Evolutionary conservation across 2,329 filamentous ascomycete species (phyloP).

Genomic region (Trichoderma cornu-damae): DNA sequence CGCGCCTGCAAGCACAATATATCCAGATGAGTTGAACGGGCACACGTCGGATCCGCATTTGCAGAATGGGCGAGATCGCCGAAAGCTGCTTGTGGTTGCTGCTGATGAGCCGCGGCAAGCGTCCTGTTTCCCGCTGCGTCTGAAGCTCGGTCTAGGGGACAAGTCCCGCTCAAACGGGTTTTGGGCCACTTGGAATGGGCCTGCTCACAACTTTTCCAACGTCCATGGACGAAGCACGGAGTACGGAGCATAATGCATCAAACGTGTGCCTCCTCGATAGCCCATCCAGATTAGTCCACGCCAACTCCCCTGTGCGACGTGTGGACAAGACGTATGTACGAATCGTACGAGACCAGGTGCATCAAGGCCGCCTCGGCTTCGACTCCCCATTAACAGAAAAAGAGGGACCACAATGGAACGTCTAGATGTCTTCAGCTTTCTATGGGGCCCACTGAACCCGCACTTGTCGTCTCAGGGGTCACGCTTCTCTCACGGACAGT

Average conservation of each 20-base stretch:
- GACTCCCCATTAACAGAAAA: neutral
- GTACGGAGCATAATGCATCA: neutral
- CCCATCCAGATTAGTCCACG: neutral
- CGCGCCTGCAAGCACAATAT: neutral
- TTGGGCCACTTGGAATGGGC: neutral
- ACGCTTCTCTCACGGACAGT: neutral
- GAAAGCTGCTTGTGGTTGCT: neutral
- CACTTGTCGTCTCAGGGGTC: neutral
- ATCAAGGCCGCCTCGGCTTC: neutral
- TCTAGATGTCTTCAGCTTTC: too few species aligned
- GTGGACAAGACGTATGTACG: neutral
- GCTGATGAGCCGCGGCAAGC: neutral
- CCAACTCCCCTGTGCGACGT: conserved; percentile 1
- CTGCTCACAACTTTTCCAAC: neutral
- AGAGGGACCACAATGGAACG: neutral
- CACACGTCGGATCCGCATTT: conserved; percentile 11
- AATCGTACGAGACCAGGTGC: conserved; percentile 1
- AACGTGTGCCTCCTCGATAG: neutral
- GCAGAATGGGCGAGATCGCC: neutral
- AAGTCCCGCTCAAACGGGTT: neutral
- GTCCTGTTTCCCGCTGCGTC: neutral
- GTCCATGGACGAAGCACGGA: neutral
- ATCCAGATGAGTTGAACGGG: neutral
- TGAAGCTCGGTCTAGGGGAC: neutral
- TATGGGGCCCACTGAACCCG: neutral